Percentiles rank a stretch among this genome's conserved stretches.
phyloP scores from a whole-genome alignment of 176 grass and related monocot genomes.

The Eleusine coracana region DNA sequence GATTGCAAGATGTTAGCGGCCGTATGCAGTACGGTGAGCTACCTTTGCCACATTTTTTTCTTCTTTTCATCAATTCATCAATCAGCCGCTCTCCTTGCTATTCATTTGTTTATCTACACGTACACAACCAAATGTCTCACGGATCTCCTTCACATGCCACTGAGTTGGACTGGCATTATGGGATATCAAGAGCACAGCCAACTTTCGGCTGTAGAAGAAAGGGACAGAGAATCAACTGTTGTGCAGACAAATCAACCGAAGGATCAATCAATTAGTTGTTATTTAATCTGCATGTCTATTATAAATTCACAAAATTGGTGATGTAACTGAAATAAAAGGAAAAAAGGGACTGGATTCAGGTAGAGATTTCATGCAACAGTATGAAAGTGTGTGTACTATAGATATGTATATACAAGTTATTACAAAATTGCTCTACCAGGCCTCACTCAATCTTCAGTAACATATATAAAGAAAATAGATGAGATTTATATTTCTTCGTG shows the following conservation, averaged over 20 bases:
- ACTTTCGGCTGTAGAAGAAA: slow-evolving; percentile 61
- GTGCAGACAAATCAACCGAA: slow-evolving; percentile 42
- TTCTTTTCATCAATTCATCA: not conserved
- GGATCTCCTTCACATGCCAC: slow-evolving; percentile 56
- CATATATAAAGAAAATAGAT: not conserved
- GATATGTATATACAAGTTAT: not conserved
- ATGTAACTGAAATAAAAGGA: not conserved
- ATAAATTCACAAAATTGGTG: slow-evolving; percentile 26
- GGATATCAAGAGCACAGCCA: slow-evolving; percentile 45
- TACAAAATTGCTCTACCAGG: not conserved
- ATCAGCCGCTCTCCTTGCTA: not conserved
- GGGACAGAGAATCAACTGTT: slow-evolving; percentile 52
- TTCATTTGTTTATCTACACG: not conserved
- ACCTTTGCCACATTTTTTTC: not conserved
- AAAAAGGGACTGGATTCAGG: not conserved
- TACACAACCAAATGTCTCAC: slow-evolving; percentile 31
- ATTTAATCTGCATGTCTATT: not conserved
- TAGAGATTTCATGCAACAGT: not conserved
- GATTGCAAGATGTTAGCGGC: not conserved
- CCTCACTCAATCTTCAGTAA: not conserved
- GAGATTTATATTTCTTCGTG: not conserved
- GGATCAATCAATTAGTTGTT: slow-evolving; percentile 33
- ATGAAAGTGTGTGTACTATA: not conserved
- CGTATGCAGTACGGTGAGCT: slow-evolving; percentile 28
- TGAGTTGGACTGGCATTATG: slow-evolving; percentile 40